Evolutionary conservation across 2,329 filamentous ascomycete genomes (phyloP).

Genomic region (Cytospora piceicola): DNA sequence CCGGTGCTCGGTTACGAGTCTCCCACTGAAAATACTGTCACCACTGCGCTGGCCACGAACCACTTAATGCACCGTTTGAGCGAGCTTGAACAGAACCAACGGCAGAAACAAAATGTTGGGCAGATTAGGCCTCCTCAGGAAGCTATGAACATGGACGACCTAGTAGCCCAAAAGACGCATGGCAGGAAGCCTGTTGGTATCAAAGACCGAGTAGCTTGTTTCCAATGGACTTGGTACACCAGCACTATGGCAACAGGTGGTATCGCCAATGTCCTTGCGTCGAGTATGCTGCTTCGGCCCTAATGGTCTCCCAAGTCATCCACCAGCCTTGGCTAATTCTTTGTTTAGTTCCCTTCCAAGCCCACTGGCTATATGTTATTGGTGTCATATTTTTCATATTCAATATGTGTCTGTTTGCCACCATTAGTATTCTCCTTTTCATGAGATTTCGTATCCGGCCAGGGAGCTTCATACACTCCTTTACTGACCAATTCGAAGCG

Average conservation of each 20-base stretch:
- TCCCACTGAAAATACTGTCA: slow-evolving; percentile 41
- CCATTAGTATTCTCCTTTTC: slow-evolving; percentile 66
- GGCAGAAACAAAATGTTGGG: not conserved
- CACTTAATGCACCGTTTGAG: slow-evolving; percentile 24
- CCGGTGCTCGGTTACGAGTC: slow-evolving; percentile 44
- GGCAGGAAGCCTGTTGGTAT: slow-evolving; percentile 42
- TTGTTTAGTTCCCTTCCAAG: slow-evolving; percentile 54
- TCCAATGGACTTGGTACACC: slow-evolving; percentile 79
- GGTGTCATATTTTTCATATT: slow-evolving; percentile 65
- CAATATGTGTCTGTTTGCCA: slow-evolving; percentile 65
- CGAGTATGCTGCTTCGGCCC: slow-evolving; percentile 47
- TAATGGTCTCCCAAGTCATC: not conserved
- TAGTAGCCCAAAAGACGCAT: slow-evolving; percentile 40
- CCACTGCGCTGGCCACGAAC: slow-evolving; percentile 25
- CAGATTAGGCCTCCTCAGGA: slow-evolving; percentile 15
- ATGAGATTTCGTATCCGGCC: slow-evolving; percentile 72
- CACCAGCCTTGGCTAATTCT: not conserved
- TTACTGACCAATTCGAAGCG: slow-evolving; percentile 77
- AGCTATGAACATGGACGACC: slow-evolving; percentile 37
- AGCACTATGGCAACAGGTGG: slow-evolving; percentile 65
- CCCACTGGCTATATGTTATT: slow-evolving; percentile 60
- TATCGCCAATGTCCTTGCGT: slow-evolving; percentile 58
- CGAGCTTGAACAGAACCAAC: slow-evolving; percentile 17
- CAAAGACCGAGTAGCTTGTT: slow-evolving; percentile 55
- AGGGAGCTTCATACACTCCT: slow-evolving; percentile 70